Evolutionary conservation across 352 stramenopile species (phyloP), one percentile per base, ranked within the genome.

Genomic region (Peronospora destructor): DNA sequence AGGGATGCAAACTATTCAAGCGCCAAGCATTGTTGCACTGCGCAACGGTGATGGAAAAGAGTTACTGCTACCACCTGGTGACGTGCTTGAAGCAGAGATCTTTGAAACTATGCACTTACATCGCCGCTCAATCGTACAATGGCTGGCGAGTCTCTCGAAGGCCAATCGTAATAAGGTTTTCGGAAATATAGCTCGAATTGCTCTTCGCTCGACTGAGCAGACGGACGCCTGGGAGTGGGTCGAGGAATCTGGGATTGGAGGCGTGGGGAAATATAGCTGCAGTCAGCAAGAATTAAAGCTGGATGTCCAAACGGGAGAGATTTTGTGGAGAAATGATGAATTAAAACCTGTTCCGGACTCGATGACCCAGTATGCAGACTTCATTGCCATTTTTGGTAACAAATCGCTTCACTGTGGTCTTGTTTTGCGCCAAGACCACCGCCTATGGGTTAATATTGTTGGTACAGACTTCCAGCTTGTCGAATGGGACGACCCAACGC

Each of bases 291-390:
- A 95, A 39, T 60, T 95, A 39, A 93, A 91, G 45, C 39, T 95
- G 6, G 83, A 95, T 45, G 73, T 79, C 1, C 84, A 95, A 54
- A 91, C 79, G 1, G 84, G 80, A 21, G 83, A 95, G 43, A 92
- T 95, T 55, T 50, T 95, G 41, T 95, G 85, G 85, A 76, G 85
- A 52, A 95, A 95, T 49, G 85, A 95, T 41, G 85, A 94, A 48
- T 58, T 95, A 3, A 94, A 93, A 48, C 85, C 85, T 10, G 78
- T 95, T n/a, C 85, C 84, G 4, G 85, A 95, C 53, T 91, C 81
- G 1, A 95, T 95, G 85, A 90, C 84, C 0, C 85, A 95, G 49
- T 92, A 85, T 43, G 70, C 68, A 12, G 85, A 95, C 41, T 95
- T 92, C 46, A 86, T 84, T 52, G 62, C 64, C 12, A 73, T 91